Percentiles rank a stretch among this genome's conserved stretches.
Conservation (phyloP, 305 asterid genomes). For the Solanum aculeatissimum region DNA sequence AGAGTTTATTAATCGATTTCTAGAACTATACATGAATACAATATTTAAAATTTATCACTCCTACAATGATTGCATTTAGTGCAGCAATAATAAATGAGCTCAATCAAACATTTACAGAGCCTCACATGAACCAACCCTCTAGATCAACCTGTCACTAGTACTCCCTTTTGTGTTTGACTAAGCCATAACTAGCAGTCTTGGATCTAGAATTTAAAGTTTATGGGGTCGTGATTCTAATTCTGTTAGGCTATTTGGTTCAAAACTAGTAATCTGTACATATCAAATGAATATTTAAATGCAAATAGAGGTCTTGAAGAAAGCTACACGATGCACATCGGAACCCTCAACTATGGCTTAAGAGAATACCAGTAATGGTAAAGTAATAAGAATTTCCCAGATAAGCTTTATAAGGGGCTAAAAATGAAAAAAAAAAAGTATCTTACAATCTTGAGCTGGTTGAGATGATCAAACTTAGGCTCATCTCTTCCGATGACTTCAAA, state of each 20-base stretch:
- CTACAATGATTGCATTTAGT: background rate
- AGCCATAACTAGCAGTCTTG: background rate
- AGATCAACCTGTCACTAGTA: background rate
- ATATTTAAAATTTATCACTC: background rate
- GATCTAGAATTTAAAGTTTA: background rate
- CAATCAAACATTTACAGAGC: background rate
- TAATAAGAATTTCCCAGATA: too few relatives aligned
- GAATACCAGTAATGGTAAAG: background rate
- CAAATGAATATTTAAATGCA: background rate
- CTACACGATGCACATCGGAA: background rate
- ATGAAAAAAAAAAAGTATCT: background rate
- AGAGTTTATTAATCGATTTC: background rate
- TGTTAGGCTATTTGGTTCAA: background rate
- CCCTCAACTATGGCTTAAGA: background rate
- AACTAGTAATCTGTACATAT: background rate
- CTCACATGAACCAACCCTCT: background rate
- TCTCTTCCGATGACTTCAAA: constrained; percentile 12
- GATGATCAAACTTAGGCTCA: constrained; percentile 14
- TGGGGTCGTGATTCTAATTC: background rate
- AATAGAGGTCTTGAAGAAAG: background rate
- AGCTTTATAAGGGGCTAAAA: background rate
- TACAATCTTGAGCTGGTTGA: constrained; percentile 27
- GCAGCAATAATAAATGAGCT: background rate
- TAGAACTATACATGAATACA: background rate
- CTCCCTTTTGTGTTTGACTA: background rate